Base-by-base conservation (phyloP, 108 stramenopile species). In the Mayamaea pseudoterrestris region DNA sequence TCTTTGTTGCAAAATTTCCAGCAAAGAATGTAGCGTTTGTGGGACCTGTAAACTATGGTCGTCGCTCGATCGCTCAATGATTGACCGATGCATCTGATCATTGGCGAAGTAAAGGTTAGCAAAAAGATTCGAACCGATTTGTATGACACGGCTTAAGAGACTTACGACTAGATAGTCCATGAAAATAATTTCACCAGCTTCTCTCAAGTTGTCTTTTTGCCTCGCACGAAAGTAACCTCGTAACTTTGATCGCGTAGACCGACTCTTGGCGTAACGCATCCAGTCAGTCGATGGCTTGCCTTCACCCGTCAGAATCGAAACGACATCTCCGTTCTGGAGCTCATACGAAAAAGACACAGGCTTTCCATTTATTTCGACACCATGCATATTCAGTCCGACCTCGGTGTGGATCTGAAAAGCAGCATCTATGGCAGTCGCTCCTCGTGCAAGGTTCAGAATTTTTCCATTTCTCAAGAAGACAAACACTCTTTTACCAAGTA, bases 341-440 rank as follows among this genome's bases (percentile, higher is more conserved):
- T 83, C 74, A 42, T 87, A 88, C 1, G 76, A 69, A 21, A 89
- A 71, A 21, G 81, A 74, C 34, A 77, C 82, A 21, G 71, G 74
- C 39, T 84, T 76, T 7, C 93, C 93, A 55, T 94, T 90, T 36
- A 94, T 82, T 60, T 77, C 77, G 11, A 78, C 86, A 5, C 85
- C 78, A 35, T 80, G 74, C 86, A 93, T 86, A 32, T 66, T 66
- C 35, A 93, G 53, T 27, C 93, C 93, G 41, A 94, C 84, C 55
- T 88, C 88, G 3, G 82, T 73, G 61, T 90, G 84, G 35, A 95
- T 90, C 36, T 88, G 80, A 44, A 94, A 94, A 8, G 88, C 90
- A 27, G 90, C 90, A 69, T 95, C 93, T 21, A 89, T 69, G 2
- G 73, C 88, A 5, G 93, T 92, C 5, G 93, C 80, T 0, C 90